Percentiles rank a stretch among this genome's conserved stretches.
phyloP scores from a whole-genome alignment of 2,329 filamentous ascomycete genomes.

The Aspergillus intermedius region DNA sequence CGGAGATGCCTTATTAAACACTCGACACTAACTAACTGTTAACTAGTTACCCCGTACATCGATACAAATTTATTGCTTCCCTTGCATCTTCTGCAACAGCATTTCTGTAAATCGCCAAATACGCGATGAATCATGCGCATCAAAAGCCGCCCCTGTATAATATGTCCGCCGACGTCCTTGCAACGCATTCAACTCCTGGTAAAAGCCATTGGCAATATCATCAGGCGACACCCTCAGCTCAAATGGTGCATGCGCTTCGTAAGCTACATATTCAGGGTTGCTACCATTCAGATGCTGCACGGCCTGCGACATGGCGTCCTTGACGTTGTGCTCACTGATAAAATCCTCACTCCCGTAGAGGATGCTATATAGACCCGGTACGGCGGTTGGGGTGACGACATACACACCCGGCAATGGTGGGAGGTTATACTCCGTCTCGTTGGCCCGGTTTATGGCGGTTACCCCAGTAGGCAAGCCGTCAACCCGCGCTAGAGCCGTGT shows the following conservation, averaged over 20 bases:
- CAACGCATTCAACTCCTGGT: conserved; percentile 30
- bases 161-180: conserved; percentile 34
- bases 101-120: conserved; percentile 1
- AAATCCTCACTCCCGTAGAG: conserved; percentile 1
- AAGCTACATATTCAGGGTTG: conserved; percentile 9
- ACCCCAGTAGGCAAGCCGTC: conserved; percentile 12
- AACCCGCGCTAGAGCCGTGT: conserved; percentile 26
- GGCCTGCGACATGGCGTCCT: conserved; percentile 2
- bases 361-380: background rate
- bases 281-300: conserved; percentile 1
- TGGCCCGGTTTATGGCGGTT: conserved; percentile 5
- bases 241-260: conserved; percentile 19
- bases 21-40: too few relatives aligned
- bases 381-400: conserved; percentile 2
- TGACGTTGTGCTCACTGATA: conserved; percentile 2
- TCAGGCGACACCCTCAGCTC: conserved; percentile 23
- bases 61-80: background rate
- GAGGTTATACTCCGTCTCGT: conserved; percentile 5
- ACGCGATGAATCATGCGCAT: conserved; percentile 5
- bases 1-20: background rate
- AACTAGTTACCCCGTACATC: too few relatives aligned
- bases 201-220: conserved; percentile 29
- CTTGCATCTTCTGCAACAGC: background rate
- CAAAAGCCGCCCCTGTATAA: conserved; percentile 30
- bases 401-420: conserved; percentile 5